Evolutionary conservation across 352 stramenopile species (phyloP).

Genomic region (Thalassiosira hispida): DNA sequence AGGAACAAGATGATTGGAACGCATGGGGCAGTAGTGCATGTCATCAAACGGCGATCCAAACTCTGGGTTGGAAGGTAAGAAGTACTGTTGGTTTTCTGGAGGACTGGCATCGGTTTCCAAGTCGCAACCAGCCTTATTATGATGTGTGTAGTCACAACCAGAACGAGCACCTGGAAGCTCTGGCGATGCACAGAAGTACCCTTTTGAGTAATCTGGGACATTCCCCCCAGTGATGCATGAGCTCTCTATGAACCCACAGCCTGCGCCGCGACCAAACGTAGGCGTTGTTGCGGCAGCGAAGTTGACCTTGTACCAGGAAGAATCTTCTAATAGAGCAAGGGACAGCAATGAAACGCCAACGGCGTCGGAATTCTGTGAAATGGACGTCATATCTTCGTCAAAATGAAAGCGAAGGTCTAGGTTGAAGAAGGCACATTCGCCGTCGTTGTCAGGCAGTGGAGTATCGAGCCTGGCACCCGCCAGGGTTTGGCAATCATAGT

Average conservation of each 20-base stretch:
- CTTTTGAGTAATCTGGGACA: constrained; percentile 46
- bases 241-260: constrained; percentile 59
- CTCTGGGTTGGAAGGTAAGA: constrained; percentile 22
- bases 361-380: constrained; percentile 39
- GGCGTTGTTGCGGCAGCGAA: constrained; percentile 37
- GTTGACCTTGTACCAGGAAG: constrained; percentile 66
- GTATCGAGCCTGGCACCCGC: constrained; percentile 35
- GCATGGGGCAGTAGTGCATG: constrained; percentile 50
- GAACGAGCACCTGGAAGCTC: constrained; percentile 24
- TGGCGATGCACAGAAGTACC: constrained; percentile 49
- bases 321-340: constrained; percentile 63
- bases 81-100: constrained; percentile 35
- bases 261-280: constrained; percentile 53
- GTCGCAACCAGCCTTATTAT: constrained; percentile 48
- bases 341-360: constrained; percentile 62
- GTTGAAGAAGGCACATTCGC: constrained; percentile 39
- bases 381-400: constrained; percentile 50
- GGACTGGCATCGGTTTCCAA: constrained; percentile 21
- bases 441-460: constrained; percentile 26
- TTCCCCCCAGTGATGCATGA: constrained; percentile 48
- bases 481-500: constrained; percentile 54
- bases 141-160: constrained; percentile 44
- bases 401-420: constrained; percentile 53
- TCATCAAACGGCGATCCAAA: constrained; percentile 42
- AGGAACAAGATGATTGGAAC: constrained; percentile 39